phyloP scores from a whole-genome alignment of 2,329 filamentous ascomycete species.

The Ophiocordyceps australis region DNA sequence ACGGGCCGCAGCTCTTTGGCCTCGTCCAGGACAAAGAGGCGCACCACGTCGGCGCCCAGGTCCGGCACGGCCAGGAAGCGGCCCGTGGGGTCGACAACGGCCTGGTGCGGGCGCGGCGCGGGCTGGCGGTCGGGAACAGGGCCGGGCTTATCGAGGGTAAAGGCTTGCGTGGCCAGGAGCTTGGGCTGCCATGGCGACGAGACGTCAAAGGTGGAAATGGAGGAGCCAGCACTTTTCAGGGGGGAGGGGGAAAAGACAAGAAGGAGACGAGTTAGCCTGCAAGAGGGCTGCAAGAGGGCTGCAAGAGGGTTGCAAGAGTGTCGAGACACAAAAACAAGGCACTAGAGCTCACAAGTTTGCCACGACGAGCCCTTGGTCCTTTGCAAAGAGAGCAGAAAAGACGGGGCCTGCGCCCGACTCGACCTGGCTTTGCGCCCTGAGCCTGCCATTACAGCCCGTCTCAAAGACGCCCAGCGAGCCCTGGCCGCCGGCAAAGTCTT shows the following conservation, averaged over 20 bases:
- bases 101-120: conserved; percentile 43
- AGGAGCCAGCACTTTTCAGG: conserved; percentile 21
- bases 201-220: conserved; percentile 25
- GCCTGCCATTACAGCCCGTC: conserved; percentile 16
- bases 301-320: no score
- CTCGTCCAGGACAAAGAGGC: conserved; percentile 27
- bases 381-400: conserved; percentile 22
- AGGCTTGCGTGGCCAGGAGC: conserved; percentile 18
- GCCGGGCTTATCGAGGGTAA: conserved; percentile 17
- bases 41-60: conserved; percentile 44
- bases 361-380: conserved; percentile 17
- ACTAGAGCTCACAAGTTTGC: conserved; percentile 31
- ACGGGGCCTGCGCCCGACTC: conserved; percentile 22
- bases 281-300: no score
- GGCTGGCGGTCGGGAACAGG: conserved; percentile 29
- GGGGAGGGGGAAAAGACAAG: no score
- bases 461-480: conserved; percentile 26
- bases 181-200: conserved; percentile 16
- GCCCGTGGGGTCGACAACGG: conserved; percentile 46
- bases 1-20: conserved; percentile 22
- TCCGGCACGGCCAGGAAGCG: conserved; percentile 47
- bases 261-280: no score
- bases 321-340: no score
- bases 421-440: conserved; percentile 17
- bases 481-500: conserved; percentile 36